Evolutionary conservation across 306 rosid species (phyloP).

Genomic region (Rosa persica): DNA sequence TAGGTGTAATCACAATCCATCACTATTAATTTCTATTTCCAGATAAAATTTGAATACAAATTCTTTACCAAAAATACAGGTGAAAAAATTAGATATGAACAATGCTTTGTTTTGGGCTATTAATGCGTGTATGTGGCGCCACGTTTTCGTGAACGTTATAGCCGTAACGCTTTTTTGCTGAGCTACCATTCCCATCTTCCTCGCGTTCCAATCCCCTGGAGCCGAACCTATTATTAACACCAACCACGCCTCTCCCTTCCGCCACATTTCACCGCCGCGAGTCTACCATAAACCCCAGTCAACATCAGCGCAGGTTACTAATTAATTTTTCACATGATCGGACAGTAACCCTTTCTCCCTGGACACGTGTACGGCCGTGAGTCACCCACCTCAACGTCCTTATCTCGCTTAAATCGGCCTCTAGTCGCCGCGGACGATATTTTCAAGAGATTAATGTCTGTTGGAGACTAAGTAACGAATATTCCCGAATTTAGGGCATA

Average conservation of each 20-base stretch:
- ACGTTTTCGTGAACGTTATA: neutral
- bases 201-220: neutral
- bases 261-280: neutral
- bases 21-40: neutral
- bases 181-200: neutral
- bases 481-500: constrained; percentile 14
- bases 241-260: neutral
- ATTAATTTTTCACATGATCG: constrained; percentile 5
- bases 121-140: constrained; percentile 11
- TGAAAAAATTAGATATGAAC: neutral
- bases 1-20: neutral
- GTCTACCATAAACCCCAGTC: constrained; percentile 9
- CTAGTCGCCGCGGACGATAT: neutral
- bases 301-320: neutral
- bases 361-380: constrained; percentile 40
- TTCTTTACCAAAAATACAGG: neutral
- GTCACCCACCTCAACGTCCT: neutral
- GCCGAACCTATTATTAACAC: neutral
- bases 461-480: constrained; percentile 9
- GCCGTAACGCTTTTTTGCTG: neutral
- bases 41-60: neutral
- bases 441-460: neutral
- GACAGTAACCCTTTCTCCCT: constrained; percentile 14
- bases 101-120: neutral
- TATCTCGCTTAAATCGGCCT: neutral